Percentiles rank a stretch among this genome's conserved stretches.
Evolutionary conservation across 2,329 filamentous ascomycete species (phyloP).

Genomic region (Aureobasidium namibiae): DNA sequence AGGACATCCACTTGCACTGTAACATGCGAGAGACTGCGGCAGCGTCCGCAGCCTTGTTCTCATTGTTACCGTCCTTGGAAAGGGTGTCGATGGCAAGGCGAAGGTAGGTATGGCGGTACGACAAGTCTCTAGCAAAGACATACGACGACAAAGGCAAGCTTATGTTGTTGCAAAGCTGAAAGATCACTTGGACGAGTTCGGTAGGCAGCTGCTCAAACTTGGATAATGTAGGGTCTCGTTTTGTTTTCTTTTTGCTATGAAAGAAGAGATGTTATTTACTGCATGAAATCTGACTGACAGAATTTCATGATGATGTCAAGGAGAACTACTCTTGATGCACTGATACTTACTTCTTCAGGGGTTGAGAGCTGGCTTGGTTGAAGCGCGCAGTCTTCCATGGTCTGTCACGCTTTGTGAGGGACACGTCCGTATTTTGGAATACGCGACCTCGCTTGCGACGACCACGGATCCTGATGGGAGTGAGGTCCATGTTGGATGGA

Average conservation of each 20-base stretch:
- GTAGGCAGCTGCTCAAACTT: slow-evolving; percentile 27
- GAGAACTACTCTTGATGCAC: background rate
- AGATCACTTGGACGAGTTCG: slow-evolving; percentile 29
- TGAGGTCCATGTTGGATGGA: slow-evolving; percentile 18
- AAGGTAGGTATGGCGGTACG: slow-evolving; percentile 22
- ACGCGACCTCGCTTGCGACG: slow-evolving; percentile 14
- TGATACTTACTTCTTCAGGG: slow-evolving; percentile 13
- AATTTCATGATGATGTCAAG: background rate
- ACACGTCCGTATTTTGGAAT: background rate
- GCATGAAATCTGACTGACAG: slow-evolving; percentile 11
- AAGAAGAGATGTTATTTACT: slow-evolving; percentile 10
- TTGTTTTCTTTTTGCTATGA: slow-evolving; percentile 8
- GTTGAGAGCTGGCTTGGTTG: slow-evolving; percentile 9
- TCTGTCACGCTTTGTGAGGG: background rate
- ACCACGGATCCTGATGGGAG: slow-evolving; percentile 27
- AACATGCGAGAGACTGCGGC: slow-evolving; percentile 20
- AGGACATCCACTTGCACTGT: slow-evolving; percentile 28
- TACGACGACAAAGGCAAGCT: slow-evolving; percentile 25
- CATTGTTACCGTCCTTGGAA: background rate
- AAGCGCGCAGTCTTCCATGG: slow-evolving; percentile 12
- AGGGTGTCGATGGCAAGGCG: slow-evolving; percentile 21
- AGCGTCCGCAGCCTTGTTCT: slow-evolving; percentile 8
- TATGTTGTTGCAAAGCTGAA: slow-evolving; percentile 24
- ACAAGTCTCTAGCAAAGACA: slow-evolving; percentile 22
- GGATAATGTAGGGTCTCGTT: slow-evolving; percentile 16